phyloP scores from a whole-genome alignment of 2,329 filamentous ascomycete genomes.

The Penicillium sp. region DNA sequence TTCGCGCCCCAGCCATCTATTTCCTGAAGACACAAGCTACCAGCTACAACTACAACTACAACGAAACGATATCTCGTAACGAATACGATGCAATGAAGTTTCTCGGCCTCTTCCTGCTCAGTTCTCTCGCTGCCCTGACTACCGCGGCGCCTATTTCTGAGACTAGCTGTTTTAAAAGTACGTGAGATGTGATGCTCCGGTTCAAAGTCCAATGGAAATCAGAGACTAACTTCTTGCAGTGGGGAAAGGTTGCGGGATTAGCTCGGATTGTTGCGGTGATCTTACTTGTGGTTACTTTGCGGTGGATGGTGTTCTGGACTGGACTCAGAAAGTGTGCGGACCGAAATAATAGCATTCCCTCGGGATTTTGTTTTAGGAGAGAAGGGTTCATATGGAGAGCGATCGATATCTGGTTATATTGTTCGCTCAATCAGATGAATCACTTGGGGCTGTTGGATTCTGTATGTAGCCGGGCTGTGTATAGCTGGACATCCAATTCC shows the following conservation, averaged over 20 bases:
- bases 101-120: neutral
- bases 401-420: conserved; percentile 4
- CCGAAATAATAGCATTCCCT: neutral
- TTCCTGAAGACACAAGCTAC: no score
- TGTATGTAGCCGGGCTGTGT: conserved; percentile 6
- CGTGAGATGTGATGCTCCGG: neutral
- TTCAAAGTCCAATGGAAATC: no score
- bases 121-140: conserved; percentile 1
- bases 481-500: conserved; percentile 4
- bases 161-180: conserved; percentile 2
- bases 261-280: conserved; percentile 2
- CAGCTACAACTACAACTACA: no score
- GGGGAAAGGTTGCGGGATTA: neutral
- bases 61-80: no score
- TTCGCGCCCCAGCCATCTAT: no score
- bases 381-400: neutral
- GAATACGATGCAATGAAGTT: conserved; percentile 5
- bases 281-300: conserved; percentile 1
- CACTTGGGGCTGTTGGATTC: neutral
- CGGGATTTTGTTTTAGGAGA: neutral
- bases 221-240: no score
- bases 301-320: conserved; percentile 4
- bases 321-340: conserved; percentile 5
- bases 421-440: neutral
- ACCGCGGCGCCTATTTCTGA: neutral